A percentile compares a stretch with the other conserved stretches of the same genome.
phyloP scores from a whole-genome alignment of 176 grass and related monocot genomes.

The Zoysia pacifica region DNA sequence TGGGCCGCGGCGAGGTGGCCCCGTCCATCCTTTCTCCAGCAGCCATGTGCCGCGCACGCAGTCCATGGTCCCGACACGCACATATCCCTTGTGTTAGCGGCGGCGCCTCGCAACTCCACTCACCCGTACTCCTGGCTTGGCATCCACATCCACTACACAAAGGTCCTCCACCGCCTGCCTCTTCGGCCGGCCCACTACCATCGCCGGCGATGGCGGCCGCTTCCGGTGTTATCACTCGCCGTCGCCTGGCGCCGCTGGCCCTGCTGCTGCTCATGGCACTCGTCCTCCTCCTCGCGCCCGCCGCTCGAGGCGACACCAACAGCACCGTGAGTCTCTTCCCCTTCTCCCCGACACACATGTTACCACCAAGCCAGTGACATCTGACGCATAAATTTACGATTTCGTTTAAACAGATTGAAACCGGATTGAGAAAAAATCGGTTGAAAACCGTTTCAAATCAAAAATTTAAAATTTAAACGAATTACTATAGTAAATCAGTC shows the following conservation, averaged over 20 bases:
- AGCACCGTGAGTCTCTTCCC: conserved; percentile 3
- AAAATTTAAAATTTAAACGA: no score
- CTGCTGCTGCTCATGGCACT: not conserved
- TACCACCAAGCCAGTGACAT: not conserved
- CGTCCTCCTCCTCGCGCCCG: not conserved
- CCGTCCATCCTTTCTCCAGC: not conserved
- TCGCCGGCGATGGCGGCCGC: not conserved
- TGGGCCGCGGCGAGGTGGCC: not conserved
- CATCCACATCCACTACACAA: no score
- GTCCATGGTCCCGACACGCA: not conserved
- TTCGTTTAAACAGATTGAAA: no score
- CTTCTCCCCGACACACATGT: no score
- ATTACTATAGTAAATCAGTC: no score
- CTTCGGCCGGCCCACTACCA: accelerated
- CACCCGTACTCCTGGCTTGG: not conserved
- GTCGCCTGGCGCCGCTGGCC: not conserved
- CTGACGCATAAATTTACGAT: not conserved
- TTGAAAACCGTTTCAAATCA: no score
- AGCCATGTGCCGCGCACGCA: not conserved
- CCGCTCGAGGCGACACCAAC: not conserved
- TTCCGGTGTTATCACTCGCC: not conserved
- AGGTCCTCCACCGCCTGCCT: not conserved
- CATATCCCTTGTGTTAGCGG: not conserved
- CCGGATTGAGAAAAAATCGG: no score
- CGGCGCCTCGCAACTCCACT: not conserved